Percentiles rank a stretch among this genome's conserved stretches.
phyloP scores from a whole-genome alignment of 176 grass and related monocot species.

The Raddia guianensis region DNA sequence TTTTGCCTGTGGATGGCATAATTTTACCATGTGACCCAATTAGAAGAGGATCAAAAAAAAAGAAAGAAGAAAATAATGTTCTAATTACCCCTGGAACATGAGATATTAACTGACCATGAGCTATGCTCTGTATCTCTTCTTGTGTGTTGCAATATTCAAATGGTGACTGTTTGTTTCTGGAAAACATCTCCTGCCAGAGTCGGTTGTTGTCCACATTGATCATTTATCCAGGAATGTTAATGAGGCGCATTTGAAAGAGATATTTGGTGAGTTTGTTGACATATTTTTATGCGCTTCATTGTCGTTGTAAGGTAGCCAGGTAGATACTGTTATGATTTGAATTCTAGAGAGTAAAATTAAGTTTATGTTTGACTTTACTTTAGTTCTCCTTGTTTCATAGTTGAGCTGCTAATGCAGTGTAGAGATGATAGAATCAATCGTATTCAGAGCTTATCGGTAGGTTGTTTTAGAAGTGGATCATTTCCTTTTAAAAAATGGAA shows the following conservation, averaged over 20 bases:
- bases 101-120: not conserved
- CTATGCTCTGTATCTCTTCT: not conserved
- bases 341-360: not conserved
- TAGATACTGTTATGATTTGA: constrained; percentile 24
- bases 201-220: constrained; percentile 90
- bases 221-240: constrained; percentile 95
- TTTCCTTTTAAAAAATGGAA: too few species aligned
- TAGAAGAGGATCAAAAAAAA: too few species aligned
- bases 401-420: not conserved
- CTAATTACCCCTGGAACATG: not conserved
- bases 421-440: too few species aligned
- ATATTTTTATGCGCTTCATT: constrained; percentile 13
- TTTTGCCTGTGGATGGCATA: too few species aligned
- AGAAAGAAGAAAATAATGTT: too few species aligned
- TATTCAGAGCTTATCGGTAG: too few species aligned
- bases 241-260: constrained; percentile 97
- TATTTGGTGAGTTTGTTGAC: constrained; percentile 71
- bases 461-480: too few species aligned
- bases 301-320: constrained; percentile 1
- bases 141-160: constrained; percentile 17
- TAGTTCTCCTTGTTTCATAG: not conserved
- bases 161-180: constrained; percentile 55
- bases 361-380: constrained; percentile 14
- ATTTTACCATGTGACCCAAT: too few species aligned
- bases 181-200: constrained; percentile 78